Evolutionary conservation across 106 monocot genomes (phyloP).

Genomic region (Xerophyta viscosa): DNA sequence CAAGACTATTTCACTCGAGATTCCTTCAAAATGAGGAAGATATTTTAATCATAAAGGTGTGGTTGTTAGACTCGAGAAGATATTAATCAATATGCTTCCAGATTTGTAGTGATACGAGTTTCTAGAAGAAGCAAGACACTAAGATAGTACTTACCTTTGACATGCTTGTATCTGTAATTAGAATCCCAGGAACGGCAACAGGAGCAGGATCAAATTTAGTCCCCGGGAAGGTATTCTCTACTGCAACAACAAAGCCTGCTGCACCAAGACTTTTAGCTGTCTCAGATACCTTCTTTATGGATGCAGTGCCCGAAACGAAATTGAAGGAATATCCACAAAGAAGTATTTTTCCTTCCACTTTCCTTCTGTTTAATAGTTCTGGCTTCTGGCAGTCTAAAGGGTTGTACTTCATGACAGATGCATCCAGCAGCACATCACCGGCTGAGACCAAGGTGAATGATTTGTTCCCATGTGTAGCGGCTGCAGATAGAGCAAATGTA

Average conservation of each 20-base stretch:
- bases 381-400: slow-evolving; percentile 89
- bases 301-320: slow-evolving; percentile 88
- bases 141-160: slow-evolving; percentile 45
- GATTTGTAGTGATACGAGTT: no score
- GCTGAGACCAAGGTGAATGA: slow-evolving; percentile 68
- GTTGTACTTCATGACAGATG: slow-evolving; percentile 64
- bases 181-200: slow-evolving; percentile 70
- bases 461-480: slow-evolving; percentile 64
- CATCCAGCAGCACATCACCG: slow-evolving; percentile 71
- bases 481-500: slow-evolving; percentile 25
- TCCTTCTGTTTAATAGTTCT: slow-evolving; percentile 75
- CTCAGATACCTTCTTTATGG: slow-evolving; percentile 81
- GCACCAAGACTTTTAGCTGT: slow-evolving; percentile 88
- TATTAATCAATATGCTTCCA: no score
- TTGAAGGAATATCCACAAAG: slow-evolving; percentile 96
- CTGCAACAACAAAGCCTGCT: slow-evolving; percentile 85
- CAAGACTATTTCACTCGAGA: no score
- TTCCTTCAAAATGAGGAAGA: no score
- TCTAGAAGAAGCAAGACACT: not conserved
- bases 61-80: no score
- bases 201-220: slow-evolving; percentile 89
- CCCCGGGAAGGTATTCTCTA: slow-evolving; percentile 81
- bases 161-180: slow-evolving; percentile 54
- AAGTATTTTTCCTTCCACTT: slow-evolving; percentile 74
- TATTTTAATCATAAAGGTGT: no score